Conservation (phyloP, 805 yeast genomes). For the Wickerhamomyces chambardii region DNA sequence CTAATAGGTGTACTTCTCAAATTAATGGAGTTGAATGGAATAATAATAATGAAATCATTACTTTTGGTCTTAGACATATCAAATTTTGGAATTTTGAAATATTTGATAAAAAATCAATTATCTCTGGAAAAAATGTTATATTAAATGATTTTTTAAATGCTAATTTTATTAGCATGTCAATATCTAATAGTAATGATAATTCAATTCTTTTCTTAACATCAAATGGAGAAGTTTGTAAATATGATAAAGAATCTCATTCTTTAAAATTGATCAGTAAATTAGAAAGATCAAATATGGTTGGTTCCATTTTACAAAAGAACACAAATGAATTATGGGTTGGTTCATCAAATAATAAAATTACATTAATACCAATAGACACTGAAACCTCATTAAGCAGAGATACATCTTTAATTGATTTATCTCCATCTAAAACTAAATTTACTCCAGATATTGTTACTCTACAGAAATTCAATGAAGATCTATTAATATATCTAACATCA, state of each 20-base stretch:
- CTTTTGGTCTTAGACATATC: conserved; percentile 53
- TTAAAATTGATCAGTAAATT: conserved; percentile 4
- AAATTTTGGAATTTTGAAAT: conserved; percentile 46
- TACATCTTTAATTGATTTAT: neutral
- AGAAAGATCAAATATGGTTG: neutral
- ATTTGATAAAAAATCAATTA: conserved; percentile 16
- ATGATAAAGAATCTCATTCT: conserved; percentile 6
- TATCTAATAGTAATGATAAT: conserved; percentile 11
- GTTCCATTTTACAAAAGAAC: neutral
- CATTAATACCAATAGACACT: neutral
- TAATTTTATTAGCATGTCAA: conserved; percentile 33
- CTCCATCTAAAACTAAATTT: conserved; percentile 16
- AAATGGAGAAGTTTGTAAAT: conserved; percentile 15
- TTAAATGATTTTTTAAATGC: conserved; percentile 39
- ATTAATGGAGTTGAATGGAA: conserved; percentile 51
- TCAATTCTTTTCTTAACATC: conserved; percentile 15
- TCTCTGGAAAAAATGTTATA: conserved; percentile 53
- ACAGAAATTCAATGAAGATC: conserved; percentile 13
- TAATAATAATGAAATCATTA: conserved; percentile 34
- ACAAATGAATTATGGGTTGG: neutral
- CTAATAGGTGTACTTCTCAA: conserved; percentile 55
- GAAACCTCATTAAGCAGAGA: neutral
- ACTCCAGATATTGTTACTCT: conserved; percentile 13
- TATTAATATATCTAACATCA: conserved; percentile 24
- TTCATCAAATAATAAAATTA: conserved; percentile 1